Base-by-base conservation (phyloP, 1,139 yeast genomes). In the Nakaseomyces delphensis region DNA sequence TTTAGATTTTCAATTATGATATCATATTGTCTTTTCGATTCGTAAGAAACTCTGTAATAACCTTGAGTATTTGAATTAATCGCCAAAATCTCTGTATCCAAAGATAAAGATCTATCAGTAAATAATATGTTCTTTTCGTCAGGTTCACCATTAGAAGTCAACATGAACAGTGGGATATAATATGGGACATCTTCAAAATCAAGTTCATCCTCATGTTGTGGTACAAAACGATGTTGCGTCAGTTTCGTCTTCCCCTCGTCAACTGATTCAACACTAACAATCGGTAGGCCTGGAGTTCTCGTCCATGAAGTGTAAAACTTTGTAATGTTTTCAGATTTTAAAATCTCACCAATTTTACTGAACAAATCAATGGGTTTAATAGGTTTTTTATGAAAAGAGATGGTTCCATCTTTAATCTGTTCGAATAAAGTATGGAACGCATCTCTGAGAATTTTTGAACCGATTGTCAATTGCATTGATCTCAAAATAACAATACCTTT, bases 401-500 rank as follows among this genome's bases (percentile, higher is more conserved):
- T 10, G 8, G n/a, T 21, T 1, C 27, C 37, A n/a, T 33, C 37
- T 8, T 33, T 33, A 3, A 28, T 18, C 10, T 42, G 38, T 2
- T 58, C 56, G 16, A 78, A 57, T n/a, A 79, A 67, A 24, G 64
- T 54, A n/a, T 67, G 63, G 20, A 79, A 56, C 1, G 70, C 68
- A 11, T 58, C 58, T 44, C 59, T 59, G 45, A 64, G 64, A 2
- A 55, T 45, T 3, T 65, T 67, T 23, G 56, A 55, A 23, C 70
- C 72, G 46, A 75, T 63, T 32, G 73, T 50, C 41, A 70, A 65
- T 16, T 71, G 74, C 32, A 82, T 56, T 73, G 76, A 74, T 60
- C 82, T 69, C 36, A 82, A 52, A 16, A 80, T 58, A 15, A 71
- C 66, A 41, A 82, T 74, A 16, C 89, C 91, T 58, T 79, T 81